Evolutionary conservation across 2,329 filamentous ascomycete genomes (phyloP), one percentile per base, ranked within the genome.

Genomic region (Diaporthe helianthi): DNA sequence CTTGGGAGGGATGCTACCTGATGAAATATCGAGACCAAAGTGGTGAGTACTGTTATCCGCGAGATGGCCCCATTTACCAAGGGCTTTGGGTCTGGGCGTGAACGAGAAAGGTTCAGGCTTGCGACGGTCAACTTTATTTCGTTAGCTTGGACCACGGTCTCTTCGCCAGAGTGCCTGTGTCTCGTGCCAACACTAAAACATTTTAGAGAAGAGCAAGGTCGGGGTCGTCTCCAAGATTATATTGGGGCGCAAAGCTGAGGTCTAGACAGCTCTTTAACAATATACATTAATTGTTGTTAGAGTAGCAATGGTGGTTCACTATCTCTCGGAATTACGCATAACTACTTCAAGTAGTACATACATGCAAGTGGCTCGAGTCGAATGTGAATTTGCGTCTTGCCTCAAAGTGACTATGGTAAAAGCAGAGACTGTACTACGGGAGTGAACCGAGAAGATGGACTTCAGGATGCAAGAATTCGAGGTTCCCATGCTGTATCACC

Each of bases 121-220:
- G 55, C 19, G 55, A 61, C 17, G 15, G 6, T 17, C 22, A 61
- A 61, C 55, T 61, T n/a, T 61, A 61, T n/a, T 61, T 61, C 19
- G 38, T 61, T 24, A 61, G 38, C 55, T 31, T 61, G 55, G 55
- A 61, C 55, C 55, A 61, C 26, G 38, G 55, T 2, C 24, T 46
- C 17, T 61, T 47, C 38, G 24, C 55, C 41, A 9, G 41, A 13
- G 38, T 61, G 0, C 55, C 38, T 26, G 22, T 61, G 26, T 61
- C 55, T 19, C 55, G 22, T 22, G 38, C 19, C 19, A 22, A 46
- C 26, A 22, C 55, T 61, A n/a, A n/a, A n/a, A n/a, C n/a, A n/a
- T n/a, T n/a, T n/a, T 24, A 13, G 54, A 38, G 6, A 60, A 60
- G 17, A 22, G 54, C 38, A 60, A 38, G 19, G 55, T 61, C 29